Base-by-base conservation (phyloP, 1,139 yeast species). In the Pichia sp. region DNA sequence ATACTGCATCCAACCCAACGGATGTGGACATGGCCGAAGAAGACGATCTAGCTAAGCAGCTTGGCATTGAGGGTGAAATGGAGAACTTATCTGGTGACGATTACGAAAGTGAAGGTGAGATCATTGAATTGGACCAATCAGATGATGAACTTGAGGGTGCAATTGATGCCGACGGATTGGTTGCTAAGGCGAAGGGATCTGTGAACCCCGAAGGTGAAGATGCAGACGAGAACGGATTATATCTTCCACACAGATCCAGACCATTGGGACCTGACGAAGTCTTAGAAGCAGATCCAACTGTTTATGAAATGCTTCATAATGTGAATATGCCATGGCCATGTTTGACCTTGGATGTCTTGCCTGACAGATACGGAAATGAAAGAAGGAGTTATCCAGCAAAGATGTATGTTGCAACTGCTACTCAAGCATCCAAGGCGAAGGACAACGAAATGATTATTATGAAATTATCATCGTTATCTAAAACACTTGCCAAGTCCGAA, bases 281-380 rank as follows among this genome's bases (percentile, higher is more conserved):
- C 9, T 69, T 91, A 56, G 97, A 91, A 62, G 96, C 98, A 2
- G 98, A 91, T 62, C 95, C 95, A 38, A 69, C 91, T 13, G 96
- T 91, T 5, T 91, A 93, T 58, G 95, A 91, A 53, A 88, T 91
- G 97, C 67, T 91, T 41, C 99, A 91, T 62, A 85, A 85, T 53
- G 85, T 91, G 44, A 85, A 84, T 57, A 67, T 91, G 58, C 94
- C 95, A 52, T 91, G 98, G 97, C 97, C 99, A 16, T 87, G 96
- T 62, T 66, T 91, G 54, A 85, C 96, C 2, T 69, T 93, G 45
- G 98, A 91, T 55, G 65, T 91, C 27, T 63, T 93, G 39, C 95
- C 95, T 11, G 99, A 91, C 58, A 65, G 68, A 36, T 67, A 86
- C 39, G 99, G 98, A 9, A 69, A 73, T 38, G 96, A 87, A 60